Conservation (phyloP, 139 green algal genomes). For the Tetraselmis striata region DNA sequence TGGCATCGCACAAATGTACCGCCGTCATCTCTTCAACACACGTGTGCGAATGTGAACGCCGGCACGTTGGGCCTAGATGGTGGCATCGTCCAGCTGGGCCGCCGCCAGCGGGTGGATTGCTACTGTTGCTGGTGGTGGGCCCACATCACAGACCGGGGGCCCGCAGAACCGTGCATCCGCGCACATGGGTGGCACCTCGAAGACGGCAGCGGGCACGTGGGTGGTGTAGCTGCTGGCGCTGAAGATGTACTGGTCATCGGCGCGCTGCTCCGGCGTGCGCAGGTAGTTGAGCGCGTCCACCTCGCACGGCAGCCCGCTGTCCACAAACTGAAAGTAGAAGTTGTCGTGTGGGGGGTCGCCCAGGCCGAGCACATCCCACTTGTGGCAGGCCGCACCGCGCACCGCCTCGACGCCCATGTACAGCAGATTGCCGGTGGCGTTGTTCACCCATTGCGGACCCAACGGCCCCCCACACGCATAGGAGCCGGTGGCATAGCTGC, state of each 20-base stretch:
- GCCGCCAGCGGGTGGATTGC: too few relatives aligned
- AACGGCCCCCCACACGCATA: background rate
- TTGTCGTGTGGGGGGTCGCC: background rate
- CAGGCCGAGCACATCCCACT: background rate
- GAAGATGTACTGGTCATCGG: background rate
- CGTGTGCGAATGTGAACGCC: too few relatives aligned
- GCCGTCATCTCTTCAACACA: too few relatives aligned
- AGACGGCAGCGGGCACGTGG: background rate
- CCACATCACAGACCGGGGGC: background rate
- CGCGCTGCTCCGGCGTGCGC: background rate
- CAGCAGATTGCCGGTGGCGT: background rate
- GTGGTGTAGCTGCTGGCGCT: background rate
- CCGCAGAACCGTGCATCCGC: background rate
- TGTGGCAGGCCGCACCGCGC: background rate
- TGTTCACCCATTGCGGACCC: background rate
- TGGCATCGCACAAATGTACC: too few relatives aligned
- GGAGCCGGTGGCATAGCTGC: background rate
- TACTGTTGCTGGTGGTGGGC: too few relatives aligned
- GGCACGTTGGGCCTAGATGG: too few relatives aligned
- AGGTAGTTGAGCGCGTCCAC: background rate
- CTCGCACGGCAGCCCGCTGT: background rate
- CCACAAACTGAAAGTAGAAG: background rate
- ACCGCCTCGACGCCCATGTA: background rate
- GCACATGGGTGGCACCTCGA: background rate
- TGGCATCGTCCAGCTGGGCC: too few relatives aligned